phyloP scores from a whole-genome alignment of 2,329 filamentous ascomycete genomes.

The Gnomoniopsis smithogilvyi region DNA sequence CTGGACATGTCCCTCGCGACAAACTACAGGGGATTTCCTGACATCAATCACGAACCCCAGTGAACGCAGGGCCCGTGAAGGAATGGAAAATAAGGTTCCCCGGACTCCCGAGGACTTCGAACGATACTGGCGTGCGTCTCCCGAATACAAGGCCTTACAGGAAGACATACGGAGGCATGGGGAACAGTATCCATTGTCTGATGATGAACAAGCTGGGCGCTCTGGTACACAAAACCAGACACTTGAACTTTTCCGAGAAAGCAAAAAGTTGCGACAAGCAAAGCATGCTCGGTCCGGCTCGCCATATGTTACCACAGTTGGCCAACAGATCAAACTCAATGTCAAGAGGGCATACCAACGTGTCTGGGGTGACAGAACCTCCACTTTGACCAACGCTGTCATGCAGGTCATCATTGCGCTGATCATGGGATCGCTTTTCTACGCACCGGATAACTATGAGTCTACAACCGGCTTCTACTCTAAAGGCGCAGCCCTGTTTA shows the following conservation, averaged over 20 bases:
- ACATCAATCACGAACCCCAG: slow-evolving; percentile 64
- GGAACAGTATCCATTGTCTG: slow-evolving; percentile 35
- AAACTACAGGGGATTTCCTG: slow-evolving; percentile 68
- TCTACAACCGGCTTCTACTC: slow-evolving; percentile 50
- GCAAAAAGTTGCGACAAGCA: slow-evolving; percentile 49
- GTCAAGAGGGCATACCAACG: slow-evolving; percentile 50
- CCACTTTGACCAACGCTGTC: slow-evolving; percentile 41
- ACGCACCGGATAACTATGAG: slow-evolving; percentile 34
- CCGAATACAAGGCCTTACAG: slow-evolving; percentile 39
- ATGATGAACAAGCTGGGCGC: slow-evolving; percentile 32
- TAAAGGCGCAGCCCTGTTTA: slow-evolving; percentile 56
- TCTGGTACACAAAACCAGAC: not conserved
- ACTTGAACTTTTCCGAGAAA: slow-evolving; percentile 33
- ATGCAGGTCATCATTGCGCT: slow-evolving; percentile 54
- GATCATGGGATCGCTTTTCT: slow-evolving; percentile 62
- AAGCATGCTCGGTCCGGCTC: slow-evolving; percentile 52
- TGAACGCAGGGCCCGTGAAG: slow-evolving; percentile 53
- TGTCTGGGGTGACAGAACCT: slow-evolving; percentile 48
- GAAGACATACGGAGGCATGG: slow-evolving; percentile 50
- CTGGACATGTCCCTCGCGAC: slow-evolving; percentile 63
- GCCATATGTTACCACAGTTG: slow-evolving; percentile 53
- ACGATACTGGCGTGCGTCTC: slow-evolving; percentile 40
- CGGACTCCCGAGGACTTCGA: slow-evolving; percentile 70
- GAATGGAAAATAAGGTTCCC: slow-evolving; percentile 60
- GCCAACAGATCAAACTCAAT: slow-evolving; percentile 51